Percentiles rank a stretch among this genome's conserved stretches.
phyloP scores from a whole-genome alignment of 805 yeast species.

The Saccharomycopsis lassenensis region DNA sequence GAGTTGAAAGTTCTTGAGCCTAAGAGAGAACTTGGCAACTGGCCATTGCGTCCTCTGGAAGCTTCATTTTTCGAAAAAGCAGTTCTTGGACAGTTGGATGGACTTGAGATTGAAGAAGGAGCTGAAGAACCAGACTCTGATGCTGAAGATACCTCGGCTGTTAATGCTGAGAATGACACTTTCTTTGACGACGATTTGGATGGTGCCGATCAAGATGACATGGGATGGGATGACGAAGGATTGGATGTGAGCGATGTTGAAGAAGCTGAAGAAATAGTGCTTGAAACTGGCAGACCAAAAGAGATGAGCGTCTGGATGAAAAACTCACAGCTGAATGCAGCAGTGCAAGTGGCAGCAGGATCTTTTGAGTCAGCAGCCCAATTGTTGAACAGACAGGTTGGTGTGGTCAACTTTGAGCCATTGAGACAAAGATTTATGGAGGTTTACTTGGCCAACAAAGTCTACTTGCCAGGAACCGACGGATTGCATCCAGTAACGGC shows the following conservation, averaged over 20 bases:
- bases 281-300: conserved; percentile 29
- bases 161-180: conserved; percentile 28
- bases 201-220: conserved; percentile 44
- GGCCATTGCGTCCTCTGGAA: conserved; percentile 74
- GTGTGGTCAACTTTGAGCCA: conserved; percentile 80
- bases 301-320: conserved; percentile 78
- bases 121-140: conserved; percentile 23
- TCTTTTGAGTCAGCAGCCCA: conserved; percentile 94
- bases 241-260: conserved; percentile 51
- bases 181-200: conserved; percentile 31
- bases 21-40: conserved; percentile 41
- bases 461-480: conserved; percentile 61
- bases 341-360: conserved; percentile 92
- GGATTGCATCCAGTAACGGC: conserved; percentile 63
- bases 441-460: conserved; percentile 70
- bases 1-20: conserved; percentile 38
- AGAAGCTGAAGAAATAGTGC: conserved; percentile 25
- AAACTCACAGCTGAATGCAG: conserved; percentile 71
- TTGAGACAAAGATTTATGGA: conserved; percentile 73
- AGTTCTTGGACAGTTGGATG: conserved; percentile 65
- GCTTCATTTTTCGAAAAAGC: conserved; percentile 82
- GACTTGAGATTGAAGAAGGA: conserved; percentile 38
- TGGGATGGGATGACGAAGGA: conserved; percentile 78
- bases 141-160: conserved; percentile 19
- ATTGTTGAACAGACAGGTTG: conserved; percentile 79